Percentiles rank a stretch among this genome's conserved stretches.
These are phyloP conservation scores for Lachnellula occidentalis DNA, from an alignment of 2,329 filamentous ascomycete species.

Conservation along the genomic window DNA sequence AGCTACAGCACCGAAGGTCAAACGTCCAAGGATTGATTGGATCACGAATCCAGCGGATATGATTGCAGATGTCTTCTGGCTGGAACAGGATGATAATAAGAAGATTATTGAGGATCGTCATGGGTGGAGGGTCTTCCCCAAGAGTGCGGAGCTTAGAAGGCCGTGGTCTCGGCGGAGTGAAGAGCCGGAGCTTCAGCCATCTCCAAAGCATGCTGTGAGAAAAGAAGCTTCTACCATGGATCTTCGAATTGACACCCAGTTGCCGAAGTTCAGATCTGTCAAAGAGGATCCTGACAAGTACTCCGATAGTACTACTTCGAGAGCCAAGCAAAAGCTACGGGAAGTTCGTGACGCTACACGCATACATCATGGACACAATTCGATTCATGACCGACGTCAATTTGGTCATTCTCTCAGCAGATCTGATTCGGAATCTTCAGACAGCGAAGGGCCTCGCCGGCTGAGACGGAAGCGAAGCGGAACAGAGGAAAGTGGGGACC, in stretches of 20 bases:
- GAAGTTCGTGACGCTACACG: constrained; percentile 43
- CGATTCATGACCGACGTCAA: constrained; percentile 45
- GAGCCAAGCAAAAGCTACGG: constrained; percentile 56
- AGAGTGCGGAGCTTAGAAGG: constrained; percentile 31
- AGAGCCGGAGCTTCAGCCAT: constrained; percentile 13
- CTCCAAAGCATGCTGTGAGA: constrained; percentile 9
- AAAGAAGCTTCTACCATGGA: constrained; percentile 16
- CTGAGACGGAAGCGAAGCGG: constrained; percentile 37
- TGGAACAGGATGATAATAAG: constrained; percentile 78
- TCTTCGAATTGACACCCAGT: constrained; percentile 28
- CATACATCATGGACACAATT: constrained; percentile 53
- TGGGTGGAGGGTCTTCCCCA: constrained; percentile 66
- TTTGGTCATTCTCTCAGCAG: constrained; percentile 47
- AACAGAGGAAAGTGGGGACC: constrained; percentile 40
- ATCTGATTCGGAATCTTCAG: constrained; percentile 57
- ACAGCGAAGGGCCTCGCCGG: constrained; percentile 42
- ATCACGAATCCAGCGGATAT: constrained; percentile 76
- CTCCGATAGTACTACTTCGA: constrained; percentile 49
- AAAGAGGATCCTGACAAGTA: constrained; percentile 27
- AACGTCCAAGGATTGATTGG: constrained; percentile 80
- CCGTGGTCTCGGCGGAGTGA: constrained; percentile 31
- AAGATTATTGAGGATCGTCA: constrained; percentile 73
- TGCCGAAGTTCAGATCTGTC: constrained; percentile 30
- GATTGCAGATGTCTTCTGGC: constrained; percentile 85
- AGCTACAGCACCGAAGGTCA: constrained; percentile 44